phyloP scores from a whole-genome alignment of 257 asterid genomes.

The Nicotiana otophora region DNA sequence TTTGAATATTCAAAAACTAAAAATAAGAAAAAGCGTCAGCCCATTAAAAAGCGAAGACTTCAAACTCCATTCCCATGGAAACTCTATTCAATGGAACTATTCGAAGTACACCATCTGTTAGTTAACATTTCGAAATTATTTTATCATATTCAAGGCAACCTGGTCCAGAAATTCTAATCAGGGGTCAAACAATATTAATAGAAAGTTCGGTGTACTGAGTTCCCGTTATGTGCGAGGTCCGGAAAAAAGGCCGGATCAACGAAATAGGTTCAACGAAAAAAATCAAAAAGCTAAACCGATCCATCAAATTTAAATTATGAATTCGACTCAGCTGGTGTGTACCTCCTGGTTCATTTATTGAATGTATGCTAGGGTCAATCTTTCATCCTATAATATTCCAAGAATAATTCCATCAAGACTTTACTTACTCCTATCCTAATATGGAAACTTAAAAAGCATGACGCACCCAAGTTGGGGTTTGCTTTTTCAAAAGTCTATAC shows the following conservation, averaged over 20 bases:
- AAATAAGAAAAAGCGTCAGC: neutral
- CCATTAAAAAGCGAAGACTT: neutral
- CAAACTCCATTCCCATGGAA: neutral
- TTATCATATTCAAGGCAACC: neutral
- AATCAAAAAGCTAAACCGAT: neutral
- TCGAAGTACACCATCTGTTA: neutral
- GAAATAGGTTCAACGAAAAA: too few relatives aligned
- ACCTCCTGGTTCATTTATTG: neutral
- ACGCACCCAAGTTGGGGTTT: neutral
- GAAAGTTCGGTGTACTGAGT: too few relatives aligned
- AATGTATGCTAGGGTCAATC: neutral
- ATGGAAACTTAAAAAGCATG: neutral
- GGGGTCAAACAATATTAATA: neutral
- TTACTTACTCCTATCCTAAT: neutral
- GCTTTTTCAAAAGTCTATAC: slow-evolving; percentile 11
- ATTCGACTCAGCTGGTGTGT: neutral
- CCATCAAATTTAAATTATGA: neutral
- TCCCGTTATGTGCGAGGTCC: too few relatives aligned
- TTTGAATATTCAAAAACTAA: neutral
- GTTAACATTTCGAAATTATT: neutral
- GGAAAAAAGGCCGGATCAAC: too few relatives aligned
- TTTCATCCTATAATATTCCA: neutral
- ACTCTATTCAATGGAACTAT: neutral
- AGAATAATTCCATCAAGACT: neutral
- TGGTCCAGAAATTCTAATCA: too few relatives aligned